These are phyloP conservation scores for Zalerion maritima DNA, from an alignment of 495 filamentous ascomycete genomes.

Conservation along the genomic window DNA sequence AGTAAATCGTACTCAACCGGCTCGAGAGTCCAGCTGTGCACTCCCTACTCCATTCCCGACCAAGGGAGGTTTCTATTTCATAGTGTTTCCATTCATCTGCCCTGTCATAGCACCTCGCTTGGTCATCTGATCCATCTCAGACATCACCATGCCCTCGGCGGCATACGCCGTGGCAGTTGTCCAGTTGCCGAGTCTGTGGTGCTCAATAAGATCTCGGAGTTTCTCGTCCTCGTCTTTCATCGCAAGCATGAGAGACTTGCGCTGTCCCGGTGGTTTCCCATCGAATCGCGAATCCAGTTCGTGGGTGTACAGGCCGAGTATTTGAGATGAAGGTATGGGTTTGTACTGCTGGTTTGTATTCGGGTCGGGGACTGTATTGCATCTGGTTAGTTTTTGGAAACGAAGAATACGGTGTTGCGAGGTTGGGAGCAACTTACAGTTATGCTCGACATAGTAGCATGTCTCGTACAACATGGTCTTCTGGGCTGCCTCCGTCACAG, in stretches of 20 bases:
- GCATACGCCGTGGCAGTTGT: slow-evolving; percentile 33
- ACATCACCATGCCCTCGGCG: no score
- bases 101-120: no score
- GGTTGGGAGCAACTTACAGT: slow-evolving; percentile 21
- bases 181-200: slow-evolving; percentile 46
- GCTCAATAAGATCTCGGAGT: slow-evolving; percentile 38
- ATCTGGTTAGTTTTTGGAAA: slow-evolving; percentile 5
- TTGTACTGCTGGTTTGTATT: slow-evolving; percentile 18
- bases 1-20: no score
- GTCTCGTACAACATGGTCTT: slow-evolving; percentile 36
- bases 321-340: slow-evolving; percentile 33
- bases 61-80: no score
- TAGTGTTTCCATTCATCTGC: no score
- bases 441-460: slow-evolving; percentile 26
- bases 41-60: no score
- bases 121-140: no score
- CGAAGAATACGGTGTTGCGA: neutral
- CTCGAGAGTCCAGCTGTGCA: no score
- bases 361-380: slow-evolving; percentile 10
- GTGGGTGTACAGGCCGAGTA: slow-evolving; percentile 36
- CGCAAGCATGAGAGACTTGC: slow-evolving; percentile 32
- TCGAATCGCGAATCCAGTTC: slow-evolving; percentile 39
- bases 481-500: slow-evolving; percentile 28
- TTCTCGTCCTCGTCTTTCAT: slow-evolving; percentile 42
- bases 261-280: slow-evolving; percentile 28